Percentiles rank a stretch among this genome's conserved stretches.
These are phyloP conservation scores for Fusarium phyllophilum DNA, from an alignment of 2,329 filamentous ascomycete genomes.

Conservation along the genomic window DNA sequence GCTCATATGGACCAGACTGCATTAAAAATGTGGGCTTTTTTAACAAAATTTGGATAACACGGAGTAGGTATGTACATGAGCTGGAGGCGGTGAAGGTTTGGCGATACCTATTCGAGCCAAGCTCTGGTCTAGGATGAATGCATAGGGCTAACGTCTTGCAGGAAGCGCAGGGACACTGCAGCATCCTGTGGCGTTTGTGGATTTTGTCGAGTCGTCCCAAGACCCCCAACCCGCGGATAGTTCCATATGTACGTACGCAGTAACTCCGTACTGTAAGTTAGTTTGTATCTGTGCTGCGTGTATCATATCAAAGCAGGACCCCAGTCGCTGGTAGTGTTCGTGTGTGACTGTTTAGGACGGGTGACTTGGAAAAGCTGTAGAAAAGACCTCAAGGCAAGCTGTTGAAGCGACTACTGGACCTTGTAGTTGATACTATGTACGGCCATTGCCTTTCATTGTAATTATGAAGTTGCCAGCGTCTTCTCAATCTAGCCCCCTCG, in stretches of 20 bases:
- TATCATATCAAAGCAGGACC: not conserved
- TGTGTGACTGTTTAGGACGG: not conserved
- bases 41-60: constrained; percentile 24
- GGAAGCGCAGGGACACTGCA: constrained; percentile 25
- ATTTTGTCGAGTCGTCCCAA: constrained; percentile 4
- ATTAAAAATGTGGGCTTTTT: constrained; percentile 43
- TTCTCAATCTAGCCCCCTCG: constrained; percentile 12
- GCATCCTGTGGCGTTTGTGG: constrained; percentile 6
- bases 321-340: not conserved
- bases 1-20: constrained; percentile 25
- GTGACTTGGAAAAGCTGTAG: constrained; percentile 4
- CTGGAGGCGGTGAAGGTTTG: constrained; percentile 43
- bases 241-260: not conserved
- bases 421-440: constrained; percentile 10
- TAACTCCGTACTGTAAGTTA: not conserved
- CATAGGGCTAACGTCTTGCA: constrained; percentile 40
- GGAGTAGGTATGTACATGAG: not conserved
- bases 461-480: not conserved
- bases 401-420: not conserved
- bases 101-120: constrained; percentile 43
- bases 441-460: not conserved
- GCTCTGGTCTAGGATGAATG: constrained; percentile 33
- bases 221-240: constrained; percentile 17
- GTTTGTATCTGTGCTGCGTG: constrained; percentile 15
- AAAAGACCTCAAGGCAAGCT: constrained; percentile 19